Conservation (phyloP, 2,329 filamentous ascomycete genomes). For the Penicillium occitanis region DNA sequence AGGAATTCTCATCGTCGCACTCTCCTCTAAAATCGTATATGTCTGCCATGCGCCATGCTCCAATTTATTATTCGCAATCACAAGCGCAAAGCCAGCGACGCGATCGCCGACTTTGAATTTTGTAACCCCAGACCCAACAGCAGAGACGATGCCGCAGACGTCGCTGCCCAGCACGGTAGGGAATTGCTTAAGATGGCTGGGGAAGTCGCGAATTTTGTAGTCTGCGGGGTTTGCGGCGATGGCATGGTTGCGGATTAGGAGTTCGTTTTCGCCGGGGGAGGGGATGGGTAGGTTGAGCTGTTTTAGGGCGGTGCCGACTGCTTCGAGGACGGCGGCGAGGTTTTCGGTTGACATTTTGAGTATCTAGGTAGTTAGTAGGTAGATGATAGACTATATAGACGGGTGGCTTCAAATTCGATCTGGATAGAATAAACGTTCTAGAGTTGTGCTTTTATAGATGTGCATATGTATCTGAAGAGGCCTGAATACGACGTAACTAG, state of each 20-base stretch:
- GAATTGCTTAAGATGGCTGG: conserved; percentile 26
- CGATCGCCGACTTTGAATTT: conserved; percentile 31
- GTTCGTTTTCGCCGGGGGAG: conserved; percentile 22
- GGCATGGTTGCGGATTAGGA: conserved; percentile 26
- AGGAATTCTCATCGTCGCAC: conserved; percentile 19
- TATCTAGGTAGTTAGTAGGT: not conserved
- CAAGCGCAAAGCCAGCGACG: conserved; percentile 27
- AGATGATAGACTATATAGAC: not conserved
- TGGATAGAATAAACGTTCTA: not conserved
- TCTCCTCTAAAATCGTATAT: conserved; percentile 11
- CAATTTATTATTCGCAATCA: conserved; percentile 6
- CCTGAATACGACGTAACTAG: not conserved
- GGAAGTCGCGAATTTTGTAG: conserved; percentile 30
- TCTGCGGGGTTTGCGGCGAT: conserved; percentile 33
- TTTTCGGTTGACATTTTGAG: not conserved
- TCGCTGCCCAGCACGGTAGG: conserved; percentile 30
- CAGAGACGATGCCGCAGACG: conserved; percentile 30
- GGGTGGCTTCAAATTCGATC: not conserved
- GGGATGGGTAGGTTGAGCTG: conserved; percentile 16
- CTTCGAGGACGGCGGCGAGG: conserved; percentile 10
- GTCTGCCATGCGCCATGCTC: conserved; percentile 10
- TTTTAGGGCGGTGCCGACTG: not conserved
- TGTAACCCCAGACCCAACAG: conserved; percentile 29
- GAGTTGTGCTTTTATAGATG: not conserved
- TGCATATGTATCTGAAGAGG: not conserved